Conservation (phyloP, 495 filamentous ascomycete species). For the Hyaloscypha bicolor region DNA sequence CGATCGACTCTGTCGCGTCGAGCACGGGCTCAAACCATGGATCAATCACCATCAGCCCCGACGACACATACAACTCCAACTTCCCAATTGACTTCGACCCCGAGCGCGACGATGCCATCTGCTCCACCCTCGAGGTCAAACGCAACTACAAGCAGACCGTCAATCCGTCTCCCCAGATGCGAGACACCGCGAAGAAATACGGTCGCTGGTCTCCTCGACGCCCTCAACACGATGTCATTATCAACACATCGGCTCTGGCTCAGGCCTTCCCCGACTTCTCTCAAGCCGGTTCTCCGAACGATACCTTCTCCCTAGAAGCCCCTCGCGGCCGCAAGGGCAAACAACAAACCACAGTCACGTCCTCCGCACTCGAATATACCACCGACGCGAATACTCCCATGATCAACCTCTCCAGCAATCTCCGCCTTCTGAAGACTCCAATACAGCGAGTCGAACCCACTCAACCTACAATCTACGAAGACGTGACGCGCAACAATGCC, state of each 20-base stretch:
- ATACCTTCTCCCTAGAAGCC: conserved; percentile 20
- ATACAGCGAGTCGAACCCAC: neutral
- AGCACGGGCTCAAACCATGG: conserved; percentile 34
- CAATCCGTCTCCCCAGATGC: conserved; percentile 25
- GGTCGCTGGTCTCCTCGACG: conserved; percentile 21
- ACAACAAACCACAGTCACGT: neutral
- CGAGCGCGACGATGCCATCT: conserved; percentile 24
- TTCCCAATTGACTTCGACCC: conserved; percentile 23
- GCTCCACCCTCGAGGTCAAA: conserved; percentile 25
- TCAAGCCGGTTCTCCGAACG: conserved; percentile 1
- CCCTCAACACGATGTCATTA: conserved; percentile 20
- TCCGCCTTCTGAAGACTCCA: conserved; percentile 1
- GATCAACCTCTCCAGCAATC: conserved; percentile 7
- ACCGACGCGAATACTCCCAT: conserved; percentile 19
- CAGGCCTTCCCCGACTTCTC: conserved; percentile 31
- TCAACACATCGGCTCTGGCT: conserved; percentile 30
- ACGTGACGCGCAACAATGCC: conserved; percentile 13
- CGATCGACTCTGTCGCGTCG: conserved; percentile 24
- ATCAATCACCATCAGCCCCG: conserved; percentile 31
- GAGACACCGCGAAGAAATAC: conserved; percentile 33
- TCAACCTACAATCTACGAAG: conserved; percentile 10
- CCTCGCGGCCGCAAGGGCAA: conserved; percentile 11
- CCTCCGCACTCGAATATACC: conserved; percentile 14
- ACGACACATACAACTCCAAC: conserved; percentile 4
- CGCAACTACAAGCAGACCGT: conserved; percentile 7